Evolutionary conservation across 2,329 filamentous ascomycete genomes (phyloP).

Genomic region (Epichloe brachyelytri): DNA sequence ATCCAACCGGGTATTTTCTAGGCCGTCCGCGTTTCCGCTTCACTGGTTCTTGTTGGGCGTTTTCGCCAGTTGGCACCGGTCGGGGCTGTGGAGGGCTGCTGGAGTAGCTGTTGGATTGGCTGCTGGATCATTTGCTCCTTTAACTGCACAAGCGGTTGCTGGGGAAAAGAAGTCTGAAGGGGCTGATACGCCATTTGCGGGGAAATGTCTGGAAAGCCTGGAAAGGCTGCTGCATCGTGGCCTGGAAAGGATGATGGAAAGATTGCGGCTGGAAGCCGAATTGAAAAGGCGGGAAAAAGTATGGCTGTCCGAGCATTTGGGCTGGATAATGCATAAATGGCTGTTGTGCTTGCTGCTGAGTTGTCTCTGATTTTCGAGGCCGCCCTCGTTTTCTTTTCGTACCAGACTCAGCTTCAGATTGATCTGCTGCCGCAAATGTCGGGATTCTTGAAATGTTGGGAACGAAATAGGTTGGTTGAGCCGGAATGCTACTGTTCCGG

Average conservation of each 20-base stretch:
- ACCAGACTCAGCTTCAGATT: not conserved
- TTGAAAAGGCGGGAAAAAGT: slow-evolving; percentile 1
- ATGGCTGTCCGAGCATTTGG: slow-evolving; percentile 3
- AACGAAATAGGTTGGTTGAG: not conserved
- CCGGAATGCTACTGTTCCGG: not conserved
- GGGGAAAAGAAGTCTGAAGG: slow-evolving; percentile 1
- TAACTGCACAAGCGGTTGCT: slow-evolving; percentile 1
- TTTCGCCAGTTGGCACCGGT: not conserved
- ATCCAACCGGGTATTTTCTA: slow-evolving; percentile 7
- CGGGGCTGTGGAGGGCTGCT: not conserved
- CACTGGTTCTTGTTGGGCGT: not conserved
- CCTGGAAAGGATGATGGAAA: slow-evolving; percentile 4
- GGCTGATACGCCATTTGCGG: slow-evolving; percentile 2
- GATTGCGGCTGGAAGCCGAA: slow-evolving; percentile 2
- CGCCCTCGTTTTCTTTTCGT: slow-evolving; percentile 5
- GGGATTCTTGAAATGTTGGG: not conserved
- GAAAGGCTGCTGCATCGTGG: slow-evolving; percentile 4
- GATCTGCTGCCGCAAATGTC: not conserved
- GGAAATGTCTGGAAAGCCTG: not conserved
- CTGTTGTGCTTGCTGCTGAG: not conserved
- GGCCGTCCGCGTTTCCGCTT: slow-evolving; percentile 13
- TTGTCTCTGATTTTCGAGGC: slow-evolving; percentile 4
- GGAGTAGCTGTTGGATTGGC: slow-evolving; percentile 3
- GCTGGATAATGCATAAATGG: not conserved
- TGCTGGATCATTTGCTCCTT: not conserved